Evolutionary conservation across 2,329 filamentous ascomycete genomes (phyloP), one percentile per base, ranked within the genome.

Genomic region (Cladosporium phlei): DNA sequence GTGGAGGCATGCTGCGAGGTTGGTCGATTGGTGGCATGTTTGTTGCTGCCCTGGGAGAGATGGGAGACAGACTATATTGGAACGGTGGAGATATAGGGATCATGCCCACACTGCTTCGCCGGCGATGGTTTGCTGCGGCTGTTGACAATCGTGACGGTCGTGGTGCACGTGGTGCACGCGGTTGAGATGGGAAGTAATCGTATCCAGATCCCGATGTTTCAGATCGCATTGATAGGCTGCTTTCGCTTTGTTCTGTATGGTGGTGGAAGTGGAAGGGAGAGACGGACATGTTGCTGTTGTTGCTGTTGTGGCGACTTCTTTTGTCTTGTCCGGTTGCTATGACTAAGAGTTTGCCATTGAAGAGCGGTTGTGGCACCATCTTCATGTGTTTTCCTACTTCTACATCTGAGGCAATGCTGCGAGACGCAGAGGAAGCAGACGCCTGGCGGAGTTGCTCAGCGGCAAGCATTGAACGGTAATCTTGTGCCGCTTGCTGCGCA

Each of bases 71-170:
- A n/a, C 21, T 39, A 14, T 47, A 47, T 21, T 40, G 45, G n/a
- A 46, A 44, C 2, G 60, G 61, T 38, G 62, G 60, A 12, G 62
- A 65, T 21, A 65, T 63, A 2, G 60, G 59, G 24, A 63, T 64
- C 11, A 52, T 55, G 3, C 62, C 60, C 29, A 56, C 60, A 9
- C 57, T 61, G 40, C 59, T 63, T 4, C 52, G 46, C 12, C 52
- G 39, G 21, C 34, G 37, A 17, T 45, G 51, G 19, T 29, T 27
- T 12, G 16, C 17, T 17, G 24, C 10, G 21, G 21, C 17, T 3
- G 28, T n/a, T 12, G 37, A 34, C 22, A 40, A 40, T n/a, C 28
- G 21, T 5, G 38, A 25, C 9, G 38, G 45, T n/a, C 16, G 28
- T 14, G 22, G 22, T 32, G n/a, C n/a, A n/a, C n/a, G n/a, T n/a